These are phyloP conservation scores for Coemansia sp. DNA, from an alignment of 192 early-diverging fungal species.

Conservation along the genomic window DNA sequence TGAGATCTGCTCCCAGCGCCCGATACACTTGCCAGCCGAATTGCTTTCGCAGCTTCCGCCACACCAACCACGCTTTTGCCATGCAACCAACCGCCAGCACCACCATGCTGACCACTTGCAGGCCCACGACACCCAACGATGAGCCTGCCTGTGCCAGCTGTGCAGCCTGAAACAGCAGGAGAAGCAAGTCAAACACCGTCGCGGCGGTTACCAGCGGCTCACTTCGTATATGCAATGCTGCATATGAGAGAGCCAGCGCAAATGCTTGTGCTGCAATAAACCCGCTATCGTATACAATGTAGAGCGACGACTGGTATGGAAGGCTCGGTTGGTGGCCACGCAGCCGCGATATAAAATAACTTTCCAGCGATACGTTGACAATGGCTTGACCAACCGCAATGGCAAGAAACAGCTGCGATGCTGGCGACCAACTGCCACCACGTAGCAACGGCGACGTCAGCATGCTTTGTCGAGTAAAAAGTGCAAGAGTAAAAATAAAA, in stretches of 20 bases:
- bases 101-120: constrained; percentile 20
- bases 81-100: constrained; percentile 12
- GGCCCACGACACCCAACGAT: constrained; percentile 1
- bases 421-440: constrained; percentile 24
- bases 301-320: constrained; percentile 6
- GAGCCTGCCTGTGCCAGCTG: constrained; percentile 20
- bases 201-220: constrained; percentile 22
- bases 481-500: neutral
- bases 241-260: constrained; percentile 9
- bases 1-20: constrained; percentile 41
- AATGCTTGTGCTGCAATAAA: constrained; percentile 26
- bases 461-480: neutral
- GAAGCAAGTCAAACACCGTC: constrained; percentile 27
- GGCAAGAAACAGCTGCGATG: constrained; percentile 14
- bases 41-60: constrained; percentile 34
- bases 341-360: constrained; percentile 14
- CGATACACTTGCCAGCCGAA: constrained; percentile 52
- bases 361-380: constrained; percentile 21
- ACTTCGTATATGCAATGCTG: constrained; percentile 22
- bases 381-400: constrained; percentile 15
- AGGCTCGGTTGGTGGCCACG: neutral
- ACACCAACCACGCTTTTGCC: constrained; percentile 20
- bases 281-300: constrained; percentile 27
- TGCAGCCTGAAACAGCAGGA: constrained; percentile 15
- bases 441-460: constrained; percentile 17